A percentile compares a stretch with the other conserved stretches of the same genome.
These are phyloP conservation scores for Epichloe hybrida DNA, from an alignment of 2,329 filamentous ascomycete genomes.

Conservation along the genomic window DNA sequence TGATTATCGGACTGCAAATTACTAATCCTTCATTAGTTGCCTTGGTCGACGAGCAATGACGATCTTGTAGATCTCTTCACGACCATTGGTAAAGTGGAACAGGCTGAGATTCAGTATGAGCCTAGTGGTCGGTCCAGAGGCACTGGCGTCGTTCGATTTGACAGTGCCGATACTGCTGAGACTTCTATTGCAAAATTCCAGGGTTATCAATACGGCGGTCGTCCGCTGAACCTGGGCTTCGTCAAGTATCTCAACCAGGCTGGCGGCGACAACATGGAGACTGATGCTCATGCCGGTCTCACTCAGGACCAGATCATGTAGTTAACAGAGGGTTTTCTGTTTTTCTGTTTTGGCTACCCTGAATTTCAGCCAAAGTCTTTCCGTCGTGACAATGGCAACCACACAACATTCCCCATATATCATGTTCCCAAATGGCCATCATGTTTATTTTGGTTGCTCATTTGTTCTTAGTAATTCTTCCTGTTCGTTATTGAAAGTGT, in stretches of 20 bases:
- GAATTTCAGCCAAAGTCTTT: background rate
- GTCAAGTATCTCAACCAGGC: conserved; percentile 78
- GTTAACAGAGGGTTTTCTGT: background rate
- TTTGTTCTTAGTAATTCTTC: conserved; percentile 28
- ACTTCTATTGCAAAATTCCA: conserved; percentile 96
- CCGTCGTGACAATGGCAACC: background rate
- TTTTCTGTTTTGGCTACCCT: background rate
- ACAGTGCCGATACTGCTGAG: conserved; percentile 68
- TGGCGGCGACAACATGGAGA: conserved; percentile 66
- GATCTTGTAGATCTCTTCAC: conserved; percentile 93
- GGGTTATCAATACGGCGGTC: conserved; percentile 91
- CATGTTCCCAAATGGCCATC: background rate
- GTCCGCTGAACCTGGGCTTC: conserved; percentile 82
- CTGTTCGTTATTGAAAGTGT: background rate
- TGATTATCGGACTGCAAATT: background rate
- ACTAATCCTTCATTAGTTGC: conserved; percentile 46
- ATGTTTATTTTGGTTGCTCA: background rate
- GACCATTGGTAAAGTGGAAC: conserved; percentile 94
- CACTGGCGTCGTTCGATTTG: conserved; percentile 93
- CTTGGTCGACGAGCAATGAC: conserved; percentile 98
- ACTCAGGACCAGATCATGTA: conserved; percentile 99
- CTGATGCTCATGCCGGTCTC: conserved; percentile 57
- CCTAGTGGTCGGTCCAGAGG: conserved; percentile 89
- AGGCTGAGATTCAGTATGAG: conserved; percentile 98
- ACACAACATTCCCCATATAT: background rate